phyloP scores from a whole-genome alignment of 345 rosid genomes.

The Sonneratia alba region DNA sequence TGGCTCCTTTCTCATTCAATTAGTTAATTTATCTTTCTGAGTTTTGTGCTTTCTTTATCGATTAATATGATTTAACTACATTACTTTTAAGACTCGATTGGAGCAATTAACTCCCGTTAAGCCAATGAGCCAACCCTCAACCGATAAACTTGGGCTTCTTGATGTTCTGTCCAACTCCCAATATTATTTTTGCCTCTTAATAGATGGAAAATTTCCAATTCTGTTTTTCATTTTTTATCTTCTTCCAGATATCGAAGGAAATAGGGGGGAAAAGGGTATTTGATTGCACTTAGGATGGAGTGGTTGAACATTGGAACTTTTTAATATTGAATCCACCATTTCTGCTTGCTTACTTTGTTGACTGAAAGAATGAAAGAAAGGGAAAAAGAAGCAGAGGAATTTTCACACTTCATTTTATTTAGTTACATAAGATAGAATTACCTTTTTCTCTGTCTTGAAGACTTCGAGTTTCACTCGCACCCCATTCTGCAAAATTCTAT shows the following conservation, averaged over 20 bases:
- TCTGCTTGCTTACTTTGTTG: not conserved
- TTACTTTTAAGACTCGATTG: not conserved
- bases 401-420: not conserved
- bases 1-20: not conserved
- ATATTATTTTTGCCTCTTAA: not conserved
- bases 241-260: not conserved
- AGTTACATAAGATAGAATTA: slow-evolving; percentile 10
- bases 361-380: not conserved
- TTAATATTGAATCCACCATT: not conserved
- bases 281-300: not conserved
- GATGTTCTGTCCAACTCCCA: not conserved
- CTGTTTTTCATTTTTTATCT: not conserved
- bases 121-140: not conserved
- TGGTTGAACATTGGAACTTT: not conserved
- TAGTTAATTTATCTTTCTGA: not conserved
- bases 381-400: not conserved
- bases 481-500: slow-evolving; percentile 92
- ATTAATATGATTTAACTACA: not conserved
- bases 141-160: not conserved
- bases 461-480: slow-evolving; percentile 64
- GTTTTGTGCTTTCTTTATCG: not conserved
- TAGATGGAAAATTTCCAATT: not conserved
- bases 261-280: not conserved
- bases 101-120: not conserved
- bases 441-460: slow-evolving; percentile 72